These are phyloP conservation scores for Cicer judaicum DNA, from an alignment of 306 rosid genomes.

Conservation along the genomic window DNA sequence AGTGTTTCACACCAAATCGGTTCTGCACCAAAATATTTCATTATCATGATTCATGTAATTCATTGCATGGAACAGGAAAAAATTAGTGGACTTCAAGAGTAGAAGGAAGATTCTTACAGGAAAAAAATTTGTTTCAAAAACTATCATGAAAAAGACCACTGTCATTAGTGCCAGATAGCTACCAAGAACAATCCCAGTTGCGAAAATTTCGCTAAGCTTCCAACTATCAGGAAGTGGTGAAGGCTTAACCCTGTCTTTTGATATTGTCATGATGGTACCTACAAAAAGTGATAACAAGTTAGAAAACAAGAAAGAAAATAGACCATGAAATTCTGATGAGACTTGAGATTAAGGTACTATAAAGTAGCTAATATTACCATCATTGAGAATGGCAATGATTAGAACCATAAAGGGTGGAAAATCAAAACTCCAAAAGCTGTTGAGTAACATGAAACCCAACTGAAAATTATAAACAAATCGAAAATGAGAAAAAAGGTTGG, in stretches of 20 bases:
- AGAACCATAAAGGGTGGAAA: slow-evolving; percentile 89
- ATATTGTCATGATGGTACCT: slow-evolving; percentile 87
- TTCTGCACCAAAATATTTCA: slow-evolving; percentile 46
- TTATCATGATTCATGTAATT: slow-evolving; percentile 4
- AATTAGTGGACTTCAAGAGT: slow-evolving; percentile 17
- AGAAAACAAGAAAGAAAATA: slow-evolving; percentile 22
- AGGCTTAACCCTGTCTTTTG: slow-evolving; percentile 78
- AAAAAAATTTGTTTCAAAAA: slow-evolving; percentile 57
- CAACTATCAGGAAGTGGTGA: slow-evolving; percentile 79
- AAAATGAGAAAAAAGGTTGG: slow-evolving; percentile 36
- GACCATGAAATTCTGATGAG: neutral
- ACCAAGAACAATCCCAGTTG: slow-evolving; percentile 73
- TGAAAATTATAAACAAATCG: slow-evolving; percentile 41
- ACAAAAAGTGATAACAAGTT: slow-evolving; percentile 22
- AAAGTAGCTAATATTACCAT: slow-evolving; percentile 58
- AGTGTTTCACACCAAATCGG: slow-evolving; percentile 49
- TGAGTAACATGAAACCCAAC: slow-evolving; percentile 72
- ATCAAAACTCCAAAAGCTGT: slow-evolving; percentile 69
- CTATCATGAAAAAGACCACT: slow-evolving; percentile 61
- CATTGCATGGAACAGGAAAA: slow-evolving; percentile 3
- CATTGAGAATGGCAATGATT: slow-evolving; percentile 76
- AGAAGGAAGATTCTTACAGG: slow-evolving; percentile 48
- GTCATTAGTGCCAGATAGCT: slow-evolving; percentile 69
- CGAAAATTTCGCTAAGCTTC: slow-evolving; percentile 78
- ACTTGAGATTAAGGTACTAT: slow-evolving; percentile 24